A percentile compares a stretch with the other conserved stretches of the same genome.
These are phyloP conservation scores for Leishmania major DNA, from an alignment of 208 protist species.

Conservation along the genomic window DNA sequence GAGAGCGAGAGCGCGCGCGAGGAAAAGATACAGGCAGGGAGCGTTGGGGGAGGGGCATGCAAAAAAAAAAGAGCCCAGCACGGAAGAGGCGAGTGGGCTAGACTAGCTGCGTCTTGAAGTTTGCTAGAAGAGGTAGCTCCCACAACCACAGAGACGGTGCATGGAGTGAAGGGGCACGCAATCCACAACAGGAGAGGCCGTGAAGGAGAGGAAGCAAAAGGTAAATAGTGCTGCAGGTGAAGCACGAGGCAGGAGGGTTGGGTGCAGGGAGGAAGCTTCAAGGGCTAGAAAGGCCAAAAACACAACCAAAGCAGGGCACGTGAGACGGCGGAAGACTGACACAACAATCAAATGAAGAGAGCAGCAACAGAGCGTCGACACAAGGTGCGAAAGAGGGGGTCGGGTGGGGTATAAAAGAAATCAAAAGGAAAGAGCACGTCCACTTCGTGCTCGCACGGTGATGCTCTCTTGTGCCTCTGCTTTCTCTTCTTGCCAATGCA, in stretches of 20 bases:
- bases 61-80: too few species aligned
- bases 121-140: background rate
- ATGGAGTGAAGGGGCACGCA: background rate
- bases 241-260: background rate
- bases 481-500: background rate
- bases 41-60: background rate
- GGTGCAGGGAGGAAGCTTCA: background rate
- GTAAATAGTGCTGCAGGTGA: background rate
- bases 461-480: background rate
- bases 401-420: background rate
- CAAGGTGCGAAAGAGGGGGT: background rate
- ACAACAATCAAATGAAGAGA: background rate
- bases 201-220: too few species aligned
- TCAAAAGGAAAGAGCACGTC: background rate
- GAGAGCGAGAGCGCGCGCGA: background rate
- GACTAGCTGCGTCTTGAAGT: background rate
- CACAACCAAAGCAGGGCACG: background rate
- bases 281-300: background rate
- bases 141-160: background rate
- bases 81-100: background rate
- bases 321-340: background rate
- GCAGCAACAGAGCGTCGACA: background rate
- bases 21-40: background rate
- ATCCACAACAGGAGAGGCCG: background rate
- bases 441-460: background rate